A percentile compares a stretch with the other conserved stretches of the same genome.
Conservation (phyloP, 2,329 filamentous ascomycete genomes). For the Daldinia sp. region DNA sequence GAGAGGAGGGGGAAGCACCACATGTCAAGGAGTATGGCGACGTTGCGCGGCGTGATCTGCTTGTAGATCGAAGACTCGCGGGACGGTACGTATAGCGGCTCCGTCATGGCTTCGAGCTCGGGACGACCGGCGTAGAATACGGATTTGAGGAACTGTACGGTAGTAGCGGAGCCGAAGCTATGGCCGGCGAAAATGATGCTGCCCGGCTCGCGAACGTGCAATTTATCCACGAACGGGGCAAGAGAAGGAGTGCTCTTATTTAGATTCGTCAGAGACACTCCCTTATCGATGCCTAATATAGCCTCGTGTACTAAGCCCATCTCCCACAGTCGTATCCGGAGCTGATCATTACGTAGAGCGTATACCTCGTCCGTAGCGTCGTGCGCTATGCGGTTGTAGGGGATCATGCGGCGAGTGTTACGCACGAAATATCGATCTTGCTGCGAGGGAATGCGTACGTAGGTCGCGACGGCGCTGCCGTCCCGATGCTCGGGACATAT, state of each 20-base stretch:
- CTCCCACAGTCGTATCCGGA: slow-evolving; percentile 84
- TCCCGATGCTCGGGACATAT: slow-evolving; percentile 87
- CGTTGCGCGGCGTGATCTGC: slow-evolving; percentile 76
- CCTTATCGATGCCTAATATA: slow-evolving; percentile 73
- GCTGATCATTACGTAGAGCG: slow-evolving; percentile 74
- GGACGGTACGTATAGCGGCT: slow-evolving; percentile 71
- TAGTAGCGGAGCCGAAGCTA: slow-evolving; percentile 82
- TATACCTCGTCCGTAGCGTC: slow-evolving; percentile 74
- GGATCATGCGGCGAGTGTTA: slow-evolving; percentile 54
- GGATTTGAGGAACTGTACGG: slow-evolving; percentile 82
- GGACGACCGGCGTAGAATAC: slow-evolving; percentile 73
- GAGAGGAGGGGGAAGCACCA: slow-evolving; percentile 81
- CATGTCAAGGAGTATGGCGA: slow-evolving; percentile 80
- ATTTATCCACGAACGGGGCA: slow-evolving; percentile 67
- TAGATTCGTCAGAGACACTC: slow-evolving; percentile 63
- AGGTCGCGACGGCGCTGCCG: slow-evolving; percentile 80
- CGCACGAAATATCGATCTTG: slow-evolving; percentile 55
- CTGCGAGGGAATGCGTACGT: slow-evolving; percentile 72
- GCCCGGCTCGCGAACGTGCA: slow-evolving; percentile 78
- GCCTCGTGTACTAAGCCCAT: slow-evolving; percentile 77
- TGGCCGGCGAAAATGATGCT: slow-evolving; percentile 82
- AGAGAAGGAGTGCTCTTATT: slow-evolving; percentile 66
- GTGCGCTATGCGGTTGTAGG: slow-evolving; percentile 70
- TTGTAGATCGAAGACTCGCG: slow-evolving; percentile 66
- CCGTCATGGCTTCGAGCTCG: slow-evolving; percentile 60